Evolutionary conservation across 2,329 filamentous ascomycete genomes (phyloP), one percentile per base, ranked within the genome.

Genomic region (Truncatella angustata): DNA sequence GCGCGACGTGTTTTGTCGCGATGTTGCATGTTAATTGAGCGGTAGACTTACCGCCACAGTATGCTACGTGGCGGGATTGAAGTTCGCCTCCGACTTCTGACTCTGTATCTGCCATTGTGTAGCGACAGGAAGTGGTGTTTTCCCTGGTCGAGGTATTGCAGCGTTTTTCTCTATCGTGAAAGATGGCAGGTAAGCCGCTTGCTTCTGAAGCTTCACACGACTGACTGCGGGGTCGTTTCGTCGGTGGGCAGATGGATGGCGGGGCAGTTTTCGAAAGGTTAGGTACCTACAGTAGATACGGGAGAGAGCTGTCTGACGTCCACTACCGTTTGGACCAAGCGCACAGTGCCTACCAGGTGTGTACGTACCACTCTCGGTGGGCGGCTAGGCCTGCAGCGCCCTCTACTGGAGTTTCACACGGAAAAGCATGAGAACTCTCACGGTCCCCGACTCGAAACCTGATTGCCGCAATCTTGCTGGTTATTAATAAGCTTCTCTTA

Each of bases 21-120:
- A 1, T 4, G n/a, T 5, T 14, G 16, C 21, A 10, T 5, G 14
- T 9, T 20, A 14, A 44, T n/a, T 23, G 30, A 24, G 35, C 21
- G 12, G 50, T 43, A 32, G 55, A 70, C 79, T 65, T 77, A 84
- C 81, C 80, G 59, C 79, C 80, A 60, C 81, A 84, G 69, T 84
- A 84, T 47, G 72, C 64, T 49, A 84, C 76, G 62, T 74, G 70
- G 58, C 80, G 74, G 60, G 73, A 67, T 62, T 81, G 79, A 39
- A 74, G 74, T 68, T 79, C 78, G 50, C 68, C 59, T 46, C 66
- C 60, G 49, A 59, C 69, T 49, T 79, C 77, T 55, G 70, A 56
- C 58, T 81, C 78, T 50, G 70, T 69, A 60, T 84, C 81, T 62
- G 80, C 78, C 81, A 84, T 84, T 58, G 50, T n/a, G 5, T 24